Evolutionary conservation across 1,139 yeast species (phyloP).

Genomic region (Nakaseomyces sp.): DNA sequence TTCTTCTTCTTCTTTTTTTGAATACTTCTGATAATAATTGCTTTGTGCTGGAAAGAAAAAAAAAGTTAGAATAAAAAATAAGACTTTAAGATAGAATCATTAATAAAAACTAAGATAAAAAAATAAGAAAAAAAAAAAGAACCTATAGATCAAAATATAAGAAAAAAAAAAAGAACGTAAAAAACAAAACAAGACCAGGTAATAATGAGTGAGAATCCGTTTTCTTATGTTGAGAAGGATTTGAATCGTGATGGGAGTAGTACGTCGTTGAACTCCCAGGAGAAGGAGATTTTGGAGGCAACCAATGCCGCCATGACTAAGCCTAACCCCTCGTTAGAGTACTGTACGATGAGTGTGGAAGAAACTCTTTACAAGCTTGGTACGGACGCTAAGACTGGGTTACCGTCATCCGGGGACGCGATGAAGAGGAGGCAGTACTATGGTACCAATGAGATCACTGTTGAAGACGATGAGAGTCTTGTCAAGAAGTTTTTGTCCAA

Average conservation of each 20-base stretch:
- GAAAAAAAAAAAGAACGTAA: no score
- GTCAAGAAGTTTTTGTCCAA: slow-evolving; percentile 61
- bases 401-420: slow-evolving; percentile 60
- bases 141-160: no score
- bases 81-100: no score
- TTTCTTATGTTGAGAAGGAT: slow-evolving; percentile 8
- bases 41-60: no score
- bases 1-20: no score
- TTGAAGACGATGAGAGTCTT: slow-evolving; percentile 36
- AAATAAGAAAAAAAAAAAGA: no score
- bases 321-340: slow-evolving; percentile 34
- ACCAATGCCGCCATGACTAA: slow-evolving; percentile 23
- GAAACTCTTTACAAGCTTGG: slow-evolving; percentile 54
- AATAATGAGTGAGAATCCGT: slow-evolving; percentile 29
- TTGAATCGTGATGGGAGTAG: slow-evolving; percentile 10
- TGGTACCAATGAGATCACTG: slow-evolving; percentile 39
- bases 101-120: no score
- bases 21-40: no score
- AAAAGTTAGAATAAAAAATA: no score
- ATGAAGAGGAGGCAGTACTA: slow-evolving; percentile 59
- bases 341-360: slow-evolving; percentile 48
- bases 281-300: slow-evolving; percentile 9
- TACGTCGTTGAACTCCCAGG: slow-evolving; percentile 14
- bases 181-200: no score
- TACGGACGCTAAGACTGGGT: slow-evolving; percentile 53